A percentile compares a stretch with the other conserved stretches of the same genome.
phyloP scores from a whole-genome alignment of 2,329 filamentous ascomycete genomes.

The Verticillium alfalfae region DNA sequence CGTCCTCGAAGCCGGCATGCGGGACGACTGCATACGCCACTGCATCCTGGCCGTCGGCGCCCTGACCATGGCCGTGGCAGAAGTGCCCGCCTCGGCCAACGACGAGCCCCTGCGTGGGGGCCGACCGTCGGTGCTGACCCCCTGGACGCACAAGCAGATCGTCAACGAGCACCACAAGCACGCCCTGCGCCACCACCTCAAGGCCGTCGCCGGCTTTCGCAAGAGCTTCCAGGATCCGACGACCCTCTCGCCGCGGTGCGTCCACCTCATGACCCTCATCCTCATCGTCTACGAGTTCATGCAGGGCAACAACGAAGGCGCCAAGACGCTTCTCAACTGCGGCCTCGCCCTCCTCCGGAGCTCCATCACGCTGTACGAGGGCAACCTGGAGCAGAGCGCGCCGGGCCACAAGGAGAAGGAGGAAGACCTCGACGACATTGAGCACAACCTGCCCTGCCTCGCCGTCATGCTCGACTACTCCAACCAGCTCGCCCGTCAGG shows the following conservation, averaged over 20 bases:
- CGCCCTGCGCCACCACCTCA: slow-evolving; percentile 4
- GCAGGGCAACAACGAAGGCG: slow-evolving; percentile 7
- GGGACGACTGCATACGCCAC: slow-evolving; percentile 6
- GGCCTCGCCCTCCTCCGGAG: slow-evolving; percentile 4
- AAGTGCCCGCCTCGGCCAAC: not conserved
- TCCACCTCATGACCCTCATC: slow-evolving; percentile 8
- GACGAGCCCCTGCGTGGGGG: not conserved
- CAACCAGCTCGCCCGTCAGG: slow-evolving; percentile 3
- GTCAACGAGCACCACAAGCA: slow-evolving; percentile 3
- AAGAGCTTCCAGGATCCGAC: not conserved
- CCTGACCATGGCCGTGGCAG: not conserved
- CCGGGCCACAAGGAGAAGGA: not conserved
- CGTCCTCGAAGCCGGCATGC: slow-evolving; percentile 3
- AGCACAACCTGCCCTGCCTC: slow-evolving; percentile 10
- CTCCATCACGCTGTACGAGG: slow-evolving; percentile 2
- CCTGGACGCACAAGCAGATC: not conserved
- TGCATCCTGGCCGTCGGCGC: slow-evolving; percentile 5
- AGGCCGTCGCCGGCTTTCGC: slow-evolving; percentile 4
- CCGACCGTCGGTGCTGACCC: not conserved
- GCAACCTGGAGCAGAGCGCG: not conserved
- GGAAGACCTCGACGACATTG: slow-evolving; percentile 9
- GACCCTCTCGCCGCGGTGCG: slow-evolving; percentile 3
- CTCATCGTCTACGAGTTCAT: slow-evolving; percentile 11
- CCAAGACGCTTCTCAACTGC: slow-evolving; percentile 6
- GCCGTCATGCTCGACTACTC: slow-evolving; percentile 11